Base-by-base conservation (phyloP, 805 yeast genomes). In the Blastobotrys robertii region DNA sequence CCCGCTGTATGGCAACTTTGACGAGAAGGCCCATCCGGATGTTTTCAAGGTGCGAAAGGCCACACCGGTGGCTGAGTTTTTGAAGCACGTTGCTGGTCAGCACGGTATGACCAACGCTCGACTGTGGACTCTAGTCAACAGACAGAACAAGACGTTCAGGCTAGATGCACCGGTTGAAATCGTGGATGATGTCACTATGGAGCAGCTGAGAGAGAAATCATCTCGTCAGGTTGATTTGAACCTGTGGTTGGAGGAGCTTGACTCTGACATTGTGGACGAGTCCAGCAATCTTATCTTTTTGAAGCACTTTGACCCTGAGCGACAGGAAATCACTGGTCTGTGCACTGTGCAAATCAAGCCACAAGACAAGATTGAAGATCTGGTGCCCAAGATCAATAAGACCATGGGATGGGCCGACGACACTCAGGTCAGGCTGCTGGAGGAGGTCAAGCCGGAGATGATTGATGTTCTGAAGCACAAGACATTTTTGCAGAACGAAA, bases 91-190 rank as follows among this genome's bases (percentile, higher is more conserved):
- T 30, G 41, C 41, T 3, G 14, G 31, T 28, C 30, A 19, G 15
- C 28, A 5, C 5, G 28, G n/a, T 8, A 38, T 12, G n/a, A 43
- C 50, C 36, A 50, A 58, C 30, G 70, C 81, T 36, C 67, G 81
- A 43, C 72, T 83, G 47, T 77, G 92, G 79, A 63, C 72, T 15
- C 69, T 84, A 65, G 74, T 72, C 10, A 76, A 73, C 52, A 70
- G 95, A 39, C 75, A 79, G 50, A 84, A 85, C 58, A 74, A 72
- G 47, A 83, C 96, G 0, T 62, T 74, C 39, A 71, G 96, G 50
- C 74, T 85, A 1, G 79, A 75, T 45, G 46, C 61, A 4, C 67
- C 67, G 3, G 48, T 77, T 5, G 42, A 46, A 8, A 53, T 53
- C 4, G 54, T 51, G 37, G 25, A 44, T n/a, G 38, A 43, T 12